Percentiles rank a stretch among this genome's conserved stretches.
These are phyloP conservation scores for Quillaja saponaria DNA, from an alignment of 306 rosid species.

Conservation along the genomic window DNA sequence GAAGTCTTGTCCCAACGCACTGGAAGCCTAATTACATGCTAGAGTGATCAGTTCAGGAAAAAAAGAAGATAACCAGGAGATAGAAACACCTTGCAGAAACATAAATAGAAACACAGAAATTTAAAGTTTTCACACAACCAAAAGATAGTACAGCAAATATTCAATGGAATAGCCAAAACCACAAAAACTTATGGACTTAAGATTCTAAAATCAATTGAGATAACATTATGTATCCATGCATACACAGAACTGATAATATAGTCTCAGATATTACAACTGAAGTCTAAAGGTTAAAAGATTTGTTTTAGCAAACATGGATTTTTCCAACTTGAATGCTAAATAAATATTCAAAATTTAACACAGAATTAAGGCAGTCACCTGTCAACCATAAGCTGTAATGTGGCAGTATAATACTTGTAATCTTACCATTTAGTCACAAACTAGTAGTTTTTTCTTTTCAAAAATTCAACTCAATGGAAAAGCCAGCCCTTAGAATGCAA, in stretches of 20 bases:
- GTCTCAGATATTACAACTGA: no score
- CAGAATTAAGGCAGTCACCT: no score
- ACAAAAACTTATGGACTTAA: not conserved
- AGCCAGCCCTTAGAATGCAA: not conserved
- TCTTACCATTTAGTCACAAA: no score
- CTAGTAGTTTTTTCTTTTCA: not conserved
- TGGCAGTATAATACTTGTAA: no score
- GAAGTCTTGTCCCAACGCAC: constrained; percentile 97
- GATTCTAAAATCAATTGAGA: not conserved
- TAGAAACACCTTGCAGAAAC: constrained; percentile 1
- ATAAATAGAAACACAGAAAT: constrained; percentile 1
- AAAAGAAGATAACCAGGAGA: constrained; percentile 3
- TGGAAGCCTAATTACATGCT: constrained; percentile 72
- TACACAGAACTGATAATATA: not conserved
- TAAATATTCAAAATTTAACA: no score
- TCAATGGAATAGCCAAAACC: not conserved
- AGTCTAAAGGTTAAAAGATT: constrained; percentile 7
- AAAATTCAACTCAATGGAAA: not conserved
- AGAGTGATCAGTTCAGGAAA: constrained; percentile 28
- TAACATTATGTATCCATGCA: not conserved
- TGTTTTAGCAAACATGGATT: not conserved
- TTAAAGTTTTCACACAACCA: not conserved
- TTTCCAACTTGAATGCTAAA: no score
- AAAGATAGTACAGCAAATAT: not conserved
- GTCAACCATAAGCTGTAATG: no score